These are phyloP conservation scores for Ploettnerulaceae sp. DNA, from an alignment of 2,329 filamentous ascomycete species.

Conservation along the genomic window DNA sequence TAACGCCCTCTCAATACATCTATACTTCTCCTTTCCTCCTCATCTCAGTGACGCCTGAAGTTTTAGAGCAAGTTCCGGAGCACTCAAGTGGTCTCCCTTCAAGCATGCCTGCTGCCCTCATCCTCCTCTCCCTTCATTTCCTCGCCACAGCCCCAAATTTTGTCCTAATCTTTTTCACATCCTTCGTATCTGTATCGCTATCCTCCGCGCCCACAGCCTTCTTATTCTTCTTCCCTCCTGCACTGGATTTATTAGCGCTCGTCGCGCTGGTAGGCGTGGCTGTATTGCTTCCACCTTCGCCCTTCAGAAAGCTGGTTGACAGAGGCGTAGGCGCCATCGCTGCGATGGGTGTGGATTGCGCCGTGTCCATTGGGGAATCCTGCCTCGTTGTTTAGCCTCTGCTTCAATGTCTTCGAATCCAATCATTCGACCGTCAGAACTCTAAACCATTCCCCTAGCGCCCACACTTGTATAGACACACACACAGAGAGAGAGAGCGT, in stretches of 20 bases:
- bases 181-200: slow-evolving; percentile 52
- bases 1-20: too few species aligned
- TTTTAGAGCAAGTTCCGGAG: neutral
- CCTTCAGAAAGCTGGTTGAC: slow-evolving; percentile 49
- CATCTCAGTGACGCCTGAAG: too few species aligned
- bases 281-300: slow-evolving; percentile 43
- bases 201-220: slow-evolving; percentile 44
- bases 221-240: slow-evolving; percentile 50
- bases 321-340: slow-evolving; percentile 51
- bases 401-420: neutral
- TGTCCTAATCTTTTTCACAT: slow-evolving; percentile 34
- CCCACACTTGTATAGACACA: neutral
- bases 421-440: neutral
- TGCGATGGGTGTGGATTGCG: slow-evolving; percentile 29
- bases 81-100: too few species aligned
- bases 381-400: slow-evolving; percentile 13
- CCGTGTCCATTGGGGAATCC: slow-evolving; percentile 31
- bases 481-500: neutral
- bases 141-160: slow-evolving; percentile 29
- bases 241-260: slow-evolving; percentile 32
- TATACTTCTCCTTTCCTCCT: too few species aligned
- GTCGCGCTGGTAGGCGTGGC: slow-evolving; percentile 52
- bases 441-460: neutral
- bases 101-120: too few species aligned
- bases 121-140: slow-evolving; percentile 21